A percentile compares a stretch with the other conserved stretches of the same genome.
phyloP scores from a whole-genome alignment of 1,284 basidiomycete genomes.

The Rhodofomes roseus region DNA sequence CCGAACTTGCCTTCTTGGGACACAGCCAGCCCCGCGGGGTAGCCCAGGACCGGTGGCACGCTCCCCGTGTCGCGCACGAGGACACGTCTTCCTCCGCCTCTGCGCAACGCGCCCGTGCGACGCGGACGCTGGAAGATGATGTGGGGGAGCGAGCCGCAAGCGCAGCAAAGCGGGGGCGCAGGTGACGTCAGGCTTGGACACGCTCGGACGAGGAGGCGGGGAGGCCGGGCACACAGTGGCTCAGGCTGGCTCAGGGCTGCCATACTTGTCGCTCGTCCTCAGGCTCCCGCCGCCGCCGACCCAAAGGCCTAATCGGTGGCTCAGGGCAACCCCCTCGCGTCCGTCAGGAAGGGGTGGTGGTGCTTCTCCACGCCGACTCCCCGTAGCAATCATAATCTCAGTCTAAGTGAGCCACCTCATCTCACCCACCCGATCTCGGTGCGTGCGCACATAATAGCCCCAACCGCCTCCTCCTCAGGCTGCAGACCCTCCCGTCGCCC shows the following conservation, averaged over 20 bases:
- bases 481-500: not conserved
- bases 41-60: not conserved
- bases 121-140: not conserved
- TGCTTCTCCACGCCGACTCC: not conserved
- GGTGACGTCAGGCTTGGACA: not conserved
- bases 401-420: not conserved
- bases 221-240: not conserved
- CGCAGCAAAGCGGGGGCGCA: not conserved
- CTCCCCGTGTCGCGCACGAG: not conserved
- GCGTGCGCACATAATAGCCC: slow-evolving; percentile 1
- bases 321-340: not conserved
- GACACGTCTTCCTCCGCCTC: not conserved
- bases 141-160: not conserved
- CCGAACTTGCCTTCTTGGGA: not conserved
- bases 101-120: not conserved
- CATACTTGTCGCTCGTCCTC: not conserved
- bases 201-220: not conserved
- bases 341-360: not conserved
- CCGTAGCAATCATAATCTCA: not conserved
- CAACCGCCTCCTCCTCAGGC: not conserved
- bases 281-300: not conserved
- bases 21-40: not conserved
- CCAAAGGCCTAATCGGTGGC: not conserved
- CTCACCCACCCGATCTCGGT: not conserved
- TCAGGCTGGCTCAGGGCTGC: not conserved